phyloP scores from a whole-genome alignment of 2,329 filamentous ascomycete species.

The Elsinoe batatas region DNA sequence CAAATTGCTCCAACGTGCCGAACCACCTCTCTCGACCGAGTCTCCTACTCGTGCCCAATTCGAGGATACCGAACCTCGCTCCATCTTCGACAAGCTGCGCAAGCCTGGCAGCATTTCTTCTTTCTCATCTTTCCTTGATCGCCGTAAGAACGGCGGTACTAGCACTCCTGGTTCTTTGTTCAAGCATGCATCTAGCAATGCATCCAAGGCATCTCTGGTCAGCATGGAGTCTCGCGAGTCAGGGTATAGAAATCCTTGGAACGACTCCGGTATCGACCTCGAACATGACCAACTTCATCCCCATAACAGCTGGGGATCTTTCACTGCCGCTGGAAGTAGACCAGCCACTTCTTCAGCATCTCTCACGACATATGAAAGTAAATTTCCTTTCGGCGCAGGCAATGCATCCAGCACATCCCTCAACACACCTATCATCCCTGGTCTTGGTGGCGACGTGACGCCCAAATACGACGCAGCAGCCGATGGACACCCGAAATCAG shows the following conservation, averaged over 20 bases:
- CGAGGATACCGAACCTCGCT: conserved; percentile 73
- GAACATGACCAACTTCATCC: conserved; percentile 57
- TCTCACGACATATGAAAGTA: conserved; percentile 50
- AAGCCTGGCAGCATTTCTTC: conserved; percentile 93
- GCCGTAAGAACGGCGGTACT: conserved; percentile 87
- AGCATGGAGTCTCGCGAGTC: conserved; percentile 93
- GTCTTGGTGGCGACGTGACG: conserved; percentile 30
- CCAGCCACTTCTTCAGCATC: conserved; percentile 57
- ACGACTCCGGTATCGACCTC: conserved; percentile 92
- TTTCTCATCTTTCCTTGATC: conserved; percentile 89
- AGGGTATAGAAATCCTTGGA: conserved; percentile 87
- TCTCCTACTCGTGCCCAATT: conserved; percentile 82
- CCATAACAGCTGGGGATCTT: conserved; percentile 35
- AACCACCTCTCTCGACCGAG: conserved; percentile 65
- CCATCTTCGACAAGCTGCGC: conserved; percentile 80
- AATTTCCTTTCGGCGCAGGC: conserved; percentile 51
- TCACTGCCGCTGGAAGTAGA: conserved; percentile 51
- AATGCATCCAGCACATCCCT: conserved; percentile 31
- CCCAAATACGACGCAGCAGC: conserved; percentile 25
- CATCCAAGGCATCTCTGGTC: conserved; percentile 90
- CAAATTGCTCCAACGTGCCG: conserved; percentile 88
- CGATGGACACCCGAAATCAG: conserved; percentile 6
- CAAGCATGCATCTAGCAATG: conserved; percentile 74
- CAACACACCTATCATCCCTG: conserved; percentile 30
- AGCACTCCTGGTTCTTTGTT: conserved; percentile 66